These are phyloP conservation scores for Aspergillus novoparasiticus DNA, from an alignment of 2,329 filamentous ascomycete species.

Conservation along the genomic window DNA sequence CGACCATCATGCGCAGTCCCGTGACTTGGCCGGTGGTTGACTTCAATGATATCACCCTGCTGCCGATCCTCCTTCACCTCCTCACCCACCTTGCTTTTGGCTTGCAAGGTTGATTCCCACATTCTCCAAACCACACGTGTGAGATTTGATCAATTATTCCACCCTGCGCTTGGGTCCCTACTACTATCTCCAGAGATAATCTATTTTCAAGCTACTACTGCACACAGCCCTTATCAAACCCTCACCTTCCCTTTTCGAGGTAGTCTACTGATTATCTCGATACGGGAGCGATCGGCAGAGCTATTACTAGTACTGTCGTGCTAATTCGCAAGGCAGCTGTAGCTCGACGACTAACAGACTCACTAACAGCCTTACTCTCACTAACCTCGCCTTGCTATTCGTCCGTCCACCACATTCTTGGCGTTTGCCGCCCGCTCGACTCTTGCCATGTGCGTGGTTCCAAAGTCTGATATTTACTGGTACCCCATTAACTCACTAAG, in stretches of 20 bases:
- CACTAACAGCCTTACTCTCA: neutral
- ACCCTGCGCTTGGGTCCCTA: neutral
- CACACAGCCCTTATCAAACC: conserved; percentile 2
- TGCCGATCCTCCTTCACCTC: neutral
- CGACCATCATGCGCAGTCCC: conserved; percentile 29
- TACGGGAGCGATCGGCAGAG: neutral
- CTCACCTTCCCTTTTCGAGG: neutral
- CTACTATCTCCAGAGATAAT: neutral
- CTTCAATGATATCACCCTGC: conserved; percentile 20
- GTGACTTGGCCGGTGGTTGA: conserved; percentile 19
- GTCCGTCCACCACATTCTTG: neutral
- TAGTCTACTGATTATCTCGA: neutral
- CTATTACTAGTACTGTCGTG: neutral
- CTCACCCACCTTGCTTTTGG: conserved; percentile 11
- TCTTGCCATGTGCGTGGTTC: conserved; percentile 9
- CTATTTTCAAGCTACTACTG: neutral
- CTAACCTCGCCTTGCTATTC: neutral
- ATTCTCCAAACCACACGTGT: neutral
- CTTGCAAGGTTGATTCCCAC: neutral
- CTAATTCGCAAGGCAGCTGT: neutral
- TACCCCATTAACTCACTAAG: neutral
- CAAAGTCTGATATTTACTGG: conserved; percentile 4
- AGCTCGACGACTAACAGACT: neutral
- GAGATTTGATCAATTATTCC: neutral
- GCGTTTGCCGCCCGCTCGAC: conserved; percentile 2